These are phyloP conservation scores for Xerocomus amazonicus DNA, from an alignment of 1,284 basidiomycete genomes.

Conservation along the genomic window DNA sequence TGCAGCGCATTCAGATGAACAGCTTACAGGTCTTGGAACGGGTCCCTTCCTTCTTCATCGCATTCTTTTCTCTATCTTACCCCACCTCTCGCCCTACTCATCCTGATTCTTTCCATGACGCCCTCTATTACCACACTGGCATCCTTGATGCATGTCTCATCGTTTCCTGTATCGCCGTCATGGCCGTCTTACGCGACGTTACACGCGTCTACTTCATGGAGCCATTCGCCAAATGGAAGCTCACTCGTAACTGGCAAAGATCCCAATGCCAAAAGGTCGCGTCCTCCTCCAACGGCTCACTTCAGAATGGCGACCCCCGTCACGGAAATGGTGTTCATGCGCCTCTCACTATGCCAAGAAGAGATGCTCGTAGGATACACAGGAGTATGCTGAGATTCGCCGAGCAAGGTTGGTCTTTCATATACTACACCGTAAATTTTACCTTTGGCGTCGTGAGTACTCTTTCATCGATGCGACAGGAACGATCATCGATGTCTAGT, in stretches of 20 bases:
- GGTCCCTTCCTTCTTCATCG: conserved; percentile 52
- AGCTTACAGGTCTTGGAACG: conserved; percentile 37
- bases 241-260: conserved; percentile 49
- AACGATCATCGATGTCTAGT: not conserved
- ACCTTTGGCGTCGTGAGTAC: conserved; percentile 77
- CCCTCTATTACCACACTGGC: conserved; percentile 67
- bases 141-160: conserved; percentile 69
- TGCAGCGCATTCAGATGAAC: conserved; percentile 34
- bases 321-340: conserved; percentile 14
- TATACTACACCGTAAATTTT: conserved; percentile 81
- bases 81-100: conserved; percentile 51
- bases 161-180: conserved; percentile 68
- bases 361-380: conserved; percentile 55
- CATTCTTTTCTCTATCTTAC: conserved; percentile 76
- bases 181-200: conserved; percentile 77
- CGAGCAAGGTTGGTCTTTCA: conserved; percentile 89
- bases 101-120: conserved; percentile 67
- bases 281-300: conserved; percentile 32
- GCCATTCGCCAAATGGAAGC: conserved; percentile 74
- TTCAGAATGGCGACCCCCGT: conserved; percentile 25
- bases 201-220: conserved; percentile 70
- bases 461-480: not conserved
- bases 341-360: conserved; percentile 30
- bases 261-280: conserved; percentile 27
- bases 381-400: conserved; percentile 83